Base-by-base conservation (phyloP, 116 monocot genomes). In the Trichopus zeylanicus region DNA sequence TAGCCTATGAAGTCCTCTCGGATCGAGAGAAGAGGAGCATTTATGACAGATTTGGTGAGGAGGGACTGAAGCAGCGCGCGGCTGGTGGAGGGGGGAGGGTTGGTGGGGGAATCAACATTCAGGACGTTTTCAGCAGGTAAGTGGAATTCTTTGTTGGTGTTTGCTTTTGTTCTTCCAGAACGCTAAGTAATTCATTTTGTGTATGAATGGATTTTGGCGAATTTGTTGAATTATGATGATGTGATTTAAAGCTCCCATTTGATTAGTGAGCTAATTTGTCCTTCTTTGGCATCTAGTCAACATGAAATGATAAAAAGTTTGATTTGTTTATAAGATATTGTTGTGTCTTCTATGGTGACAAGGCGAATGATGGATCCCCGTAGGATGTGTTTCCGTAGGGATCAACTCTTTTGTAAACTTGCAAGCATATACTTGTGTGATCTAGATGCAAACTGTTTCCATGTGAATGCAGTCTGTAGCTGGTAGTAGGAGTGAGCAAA, bases 21-120 rank as follows among this genome's bases (percentile, higher is more conserved):
- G 98, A 99, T 76, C 66, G 62, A 26, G 98, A 99, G 65, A 99
- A 99, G 75, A 92, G 92, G 67, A 72, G 33, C 31, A 88, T 99
- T 12, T 99, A 99, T 60, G 98, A 99, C 61, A 70, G 78, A 56
- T 92, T 92, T 59, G 98, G 98, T 1, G 98, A 99, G 59, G 98
- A 99, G 74, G 98, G 98, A 7, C 51, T 99, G 60, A 88, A 85
- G 70, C 85, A 85, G 78, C 71, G 66, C 46, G 74, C 69, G 26
- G 73, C 75, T 20, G 67, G 68, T 31, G 78, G 85, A 39, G 80
- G 91, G 19, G 77, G 98, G 33, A 60, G 87, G 25, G 91, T n/a
- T n/a, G n/a, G 98, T 28, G 69, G 78, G 20, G 92, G 92, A 32
- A 97, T 91, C 91, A 91, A 97, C 70, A 80, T 97, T 46, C 84